These are phyloP conservation scores for Cyberlindnera nakhonratchasimensis DNA, from an alignment of 805 yeast species.

Conservation along the genomic window DNA sequence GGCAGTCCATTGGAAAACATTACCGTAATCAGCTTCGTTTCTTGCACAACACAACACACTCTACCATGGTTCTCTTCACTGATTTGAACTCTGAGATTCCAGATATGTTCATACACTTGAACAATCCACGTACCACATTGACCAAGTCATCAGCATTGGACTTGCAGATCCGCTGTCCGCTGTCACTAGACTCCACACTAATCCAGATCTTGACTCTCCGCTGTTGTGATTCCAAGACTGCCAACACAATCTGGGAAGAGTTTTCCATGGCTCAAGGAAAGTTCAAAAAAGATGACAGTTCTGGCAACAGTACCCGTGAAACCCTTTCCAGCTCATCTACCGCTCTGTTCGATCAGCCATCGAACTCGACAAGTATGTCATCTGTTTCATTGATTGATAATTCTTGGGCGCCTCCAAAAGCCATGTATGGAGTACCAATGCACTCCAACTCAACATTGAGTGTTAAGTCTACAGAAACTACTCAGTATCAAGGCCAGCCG, in stretches of 20 bases:
- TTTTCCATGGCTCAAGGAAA: slow-evolving; percentile 8
- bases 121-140: slow-evolving; percentile 11
- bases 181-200: slow-evolving; percentile 13
- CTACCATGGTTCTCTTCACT: slow-evolving; percentile 16
- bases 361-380: slow-evolving; percentile 27
- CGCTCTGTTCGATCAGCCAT: slow-evolving; percentile 22
- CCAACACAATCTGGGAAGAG: slow-evolving; percentile 14
- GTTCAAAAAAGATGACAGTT: not conserved
- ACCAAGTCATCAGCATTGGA: slow-evolving; percentile 16
- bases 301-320: slow-evolving; percentile 7
- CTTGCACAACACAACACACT: slow-evolving; percentile 8
- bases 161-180: slow-evolving; percentile 15
- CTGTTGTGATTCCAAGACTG: slow-evolving; percentile 19
- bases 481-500: not conserved
- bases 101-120: slow-evolving; percentile 18
- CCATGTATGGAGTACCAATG: slow-evolving; percentile 8
- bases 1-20: slow-evolving; percentile 22
- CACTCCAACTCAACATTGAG: slow-evolving; percentile 18
- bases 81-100: slow-evolving; percentile 6
- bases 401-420: slow-evolving; percentile 11
- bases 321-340: slow-evolving; percentile 14
- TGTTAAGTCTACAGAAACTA: slow-evolving; percentile 5
- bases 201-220: slow-evolving; percentile 24
- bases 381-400: slow-evolving; percentile 17
- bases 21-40: slow-evolving; percentile 20